Evolutionary conservation across 371 early-diverging fungal species (phyloP), one percentile per base, ranked within the genome.

Genomic region (Umbelopsis sp.): DNA sequence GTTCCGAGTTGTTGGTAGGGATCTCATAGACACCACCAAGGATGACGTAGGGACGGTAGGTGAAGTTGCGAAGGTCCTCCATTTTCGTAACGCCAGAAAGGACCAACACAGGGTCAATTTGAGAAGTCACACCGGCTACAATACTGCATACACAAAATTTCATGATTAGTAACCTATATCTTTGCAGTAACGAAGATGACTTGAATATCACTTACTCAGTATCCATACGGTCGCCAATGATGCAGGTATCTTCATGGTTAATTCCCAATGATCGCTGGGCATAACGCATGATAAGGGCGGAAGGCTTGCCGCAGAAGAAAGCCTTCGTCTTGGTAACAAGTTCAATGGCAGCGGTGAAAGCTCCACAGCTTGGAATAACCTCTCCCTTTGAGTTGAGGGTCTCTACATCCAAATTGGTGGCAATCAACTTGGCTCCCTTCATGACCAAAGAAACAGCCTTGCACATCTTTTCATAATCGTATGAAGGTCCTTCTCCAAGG

Each of bases 141-240:
- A 84, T 78, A 70, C 76, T 76, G 69, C 53, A 52, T 32, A 8
- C 29, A 29, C 29, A 22, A 52, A 29, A 12, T 25, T 14, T 41
- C n/a, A 37, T 44, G 20, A 16, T 24, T 69, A 37, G 22, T 25
- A 52, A 51, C 32, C 32, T 29, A 46, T 18, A 29, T 29, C 12
- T 35, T 25, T 12, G 44, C 52, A 52, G 37, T 53, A 50, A n/a
- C 41, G 7, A 10, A 22, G 41, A 41, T 10, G 41, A 29, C 41
- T 12, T 41, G 12, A 53, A 20, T 10, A 10, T 16, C 6, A 64
- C 74, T 74, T 76, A 79, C 79, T 90, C 90, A 46, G 89, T 90
- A 73, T 90, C 89, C 87, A 90, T 87, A 65, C 90, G 85, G 71
- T 90, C 89, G 70, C 90, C 90, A 71, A 90, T 83, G 62, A 90